Base-by-base conservation (phyloP, 1,139 yeast species). In the Kodamaea alishanica region DNA sequence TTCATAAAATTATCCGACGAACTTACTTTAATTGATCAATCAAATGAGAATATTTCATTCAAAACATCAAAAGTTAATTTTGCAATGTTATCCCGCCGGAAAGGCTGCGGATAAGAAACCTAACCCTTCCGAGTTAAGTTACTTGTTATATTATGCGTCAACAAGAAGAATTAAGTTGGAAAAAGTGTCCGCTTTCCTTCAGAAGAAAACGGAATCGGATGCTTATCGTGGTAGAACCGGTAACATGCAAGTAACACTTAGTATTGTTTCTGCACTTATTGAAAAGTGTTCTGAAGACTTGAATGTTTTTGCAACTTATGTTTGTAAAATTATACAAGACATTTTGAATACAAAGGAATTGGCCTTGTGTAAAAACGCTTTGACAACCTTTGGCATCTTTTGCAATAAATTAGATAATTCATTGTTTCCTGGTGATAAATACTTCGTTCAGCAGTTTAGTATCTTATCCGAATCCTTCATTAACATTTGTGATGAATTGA, bases 1-100 rank as follows among this genome's bases (percentile, higher is more conserved):
- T 28, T 12, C 30, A n/a, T 8, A 15, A 15, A 15, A 15, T 15
- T 15, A 15, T 15, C 20, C 20, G 20, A 15, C 20, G 4, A 15
- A 15, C 20, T 3, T 15, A 15, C 20, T 15, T 15, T 15, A 15
- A 15, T 15, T 4, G 20, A 15, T 15, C 24, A 24, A 32, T 20
- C 25, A 11, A 30, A 54, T 77, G 45, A 34, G 55, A 7, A 37
- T 57, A 27, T 77, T 79, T 51, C 72, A 70, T 35, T 86, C 96
- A 5, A 90, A 90, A 59, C 97, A 90, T 60, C 97, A 89, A 61
- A 83, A 85, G 56, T 73, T 90, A 54, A 86, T 92, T 32, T 75
- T 85, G 40, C 95, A 86, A 59, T 92, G 98, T 67, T 92, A 90
- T 59, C 98, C 96, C 2, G 78, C 94, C 1, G 96, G 97, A 2